A percentile compares a stretch with the other conserved stretches of the same genome.
Conservation (phyloP, 495 filamentous ascomycete genomes). For the Xylaria cubensis region DNA sequence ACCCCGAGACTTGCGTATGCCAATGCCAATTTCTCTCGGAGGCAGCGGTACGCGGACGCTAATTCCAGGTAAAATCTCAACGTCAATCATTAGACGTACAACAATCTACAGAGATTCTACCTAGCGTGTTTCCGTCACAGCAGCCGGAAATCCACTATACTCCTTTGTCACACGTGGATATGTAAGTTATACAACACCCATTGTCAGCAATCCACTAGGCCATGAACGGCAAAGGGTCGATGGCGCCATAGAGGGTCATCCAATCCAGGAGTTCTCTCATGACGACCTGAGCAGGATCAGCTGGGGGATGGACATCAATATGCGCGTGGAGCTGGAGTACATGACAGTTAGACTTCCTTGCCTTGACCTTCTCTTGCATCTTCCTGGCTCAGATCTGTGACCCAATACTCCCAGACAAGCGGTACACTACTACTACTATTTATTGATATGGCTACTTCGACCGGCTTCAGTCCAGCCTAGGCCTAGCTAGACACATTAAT, state of each 20-base stretch:
- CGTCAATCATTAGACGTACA: not conserved
- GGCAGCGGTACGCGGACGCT: slow-evolving; percentile 1
- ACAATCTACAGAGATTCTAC: not conserved
- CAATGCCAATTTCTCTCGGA: not conserved
- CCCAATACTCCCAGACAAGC: not conserved
- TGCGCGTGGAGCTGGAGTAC: slow-evolving; percentile 12
- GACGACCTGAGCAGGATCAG: slow-evolving; percentile 17
- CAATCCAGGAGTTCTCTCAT: slow-evolving; percentile 18
- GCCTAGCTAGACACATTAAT: not conserved
- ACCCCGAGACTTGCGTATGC: slow-evolving; percentile 12
- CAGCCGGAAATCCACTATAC: not conserved
- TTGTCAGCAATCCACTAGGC: slow-evolving; percentile 13
- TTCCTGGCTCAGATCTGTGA: not conserved
- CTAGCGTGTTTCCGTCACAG: not conserved
- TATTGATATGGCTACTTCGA: not conserved
- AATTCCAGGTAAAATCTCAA: not conserved
- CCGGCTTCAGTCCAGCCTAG: not conserved
- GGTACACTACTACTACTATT: not conserved
- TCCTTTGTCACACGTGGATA: not conserved
- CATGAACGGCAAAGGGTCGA: slow-evolving; percentile 25
- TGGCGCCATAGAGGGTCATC: slow-evolving; percentile 30
- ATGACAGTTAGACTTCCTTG: slow-evolving; percentile 2
- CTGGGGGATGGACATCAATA: slow-evolving; percentile 3
- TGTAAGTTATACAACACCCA: not conserved
- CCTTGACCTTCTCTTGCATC: not conserved